Base-by-base conservation (phyloP, 176 grass and related monocot genomes). In the Phyllostachys edulis region DNA sequence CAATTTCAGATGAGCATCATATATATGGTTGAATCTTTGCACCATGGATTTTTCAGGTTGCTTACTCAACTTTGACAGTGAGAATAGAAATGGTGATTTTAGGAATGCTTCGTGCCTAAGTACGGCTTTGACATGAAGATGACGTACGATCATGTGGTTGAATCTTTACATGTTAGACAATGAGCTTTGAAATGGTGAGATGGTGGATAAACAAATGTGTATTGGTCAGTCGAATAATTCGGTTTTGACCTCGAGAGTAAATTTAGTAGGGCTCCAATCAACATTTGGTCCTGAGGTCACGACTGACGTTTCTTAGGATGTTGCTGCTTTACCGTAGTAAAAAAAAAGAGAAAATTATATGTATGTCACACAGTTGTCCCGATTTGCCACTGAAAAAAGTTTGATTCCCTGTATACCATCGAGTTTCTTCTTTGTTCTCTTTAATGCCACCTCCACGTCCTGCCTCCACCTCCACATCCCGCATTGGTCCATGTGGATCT, bases 221-320 rank as follows among this genome's bases (percentile, higher is more conserved):
- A 44, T 44, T 6, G 12, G 16, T 42, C 2, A 23, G 71, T 70
- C 80, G 5, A 73, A 18, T n/a, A 42, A 83, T 83, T 18, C n/a
- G 64, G 56, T 72, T 60, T 88, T 83, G 24, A 64, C 73, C 24
- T 26, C 36, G 17, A 47, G 45, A 57, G 37, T 27, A 59, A 49
- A 60, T 16, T 13, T 2, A 17, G 8, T 52, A 78, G 44, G 32
- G 9, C 9, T 73, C 42, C 27, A 61, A 8, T 34, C 2, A 34
- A 34, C 34, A 52, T 45, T 47, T 37, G 20, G 21, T 54, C 62
- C 0, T 67, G 82, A 56, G 47, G 23, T 77, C 73, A 77, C 24
- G 4, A 20, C 13, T 68, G 46, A 45, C 55, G 79, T 71, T 63
- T 54, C n/a, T 65, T 69, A 3, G 17, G 4, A 55, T 73, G 61